Conservation (phyloP, 352 stramenopile genomes). For the Globisporangium cystogenes region DNA sequence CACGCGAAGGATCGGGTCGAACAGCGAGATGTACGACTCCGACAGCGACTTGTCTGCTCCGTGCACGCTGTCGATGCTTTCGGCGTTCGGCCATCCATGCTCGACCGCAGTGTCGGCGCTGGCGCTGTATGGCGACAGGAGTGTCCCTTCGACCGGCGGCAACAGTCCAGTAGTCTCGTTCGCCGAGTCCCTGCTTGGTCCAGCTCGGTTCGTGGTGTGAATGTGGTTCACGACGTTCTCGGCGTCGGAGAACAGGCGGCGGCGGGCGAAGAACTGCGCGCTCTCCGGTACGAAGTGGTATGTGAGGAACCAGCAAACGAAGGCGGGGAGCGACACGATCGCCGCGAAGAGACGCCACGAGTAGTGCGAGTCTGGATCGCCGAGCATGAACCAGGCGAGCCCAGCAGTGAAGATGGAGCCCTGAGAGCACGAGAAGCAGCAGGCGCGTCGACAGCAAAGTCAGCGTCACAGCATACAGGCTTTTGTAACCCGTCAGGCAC, state of each 20-base stretch:
- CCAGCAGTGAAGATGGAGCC: slow-evolving; percentile 82
- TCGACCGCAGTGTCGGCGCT: not conserved
- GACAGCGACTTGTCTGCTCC: slow-evolving; percentile 13
- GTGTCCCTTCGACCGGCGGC: slow-evolving; percentile 16
- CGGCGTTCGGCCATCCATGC: not conserved
- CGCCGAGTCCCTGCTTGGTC: slow-evolving; percentile 1
- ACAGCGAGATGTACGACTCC: slow-evolving; percentile 31
- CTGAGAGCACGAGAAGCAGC: slow-evolving; percentile 11
- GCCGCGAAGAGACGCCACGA: slow-evolving; percentile 80
- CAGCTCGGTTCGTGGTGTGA: slow-evolving; percentile 21
- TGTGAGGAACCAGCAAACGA: slow-evolving; percentile 59
- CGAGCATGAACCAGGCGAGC: slow-evolving; percentile 79
- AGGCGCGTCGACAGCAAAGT: not conserved
- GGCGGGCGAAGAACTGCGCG: slow-evolving; percentile 59
- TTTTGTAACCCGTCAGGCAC: slow-evolving; percentile 7
- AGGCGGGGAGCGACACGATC: slow-evolving; percentile 60
- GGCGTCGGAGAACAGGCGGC: slow-evolving; percentile 40
- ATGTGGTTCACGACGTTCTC: slow-evolving; percentile 65
- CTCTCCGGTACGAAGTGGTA: slow-evolving; percentile 79
- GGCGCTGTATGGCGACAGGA: slow-evolving; percentile 1
- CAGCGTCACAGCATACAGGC: not conserved
- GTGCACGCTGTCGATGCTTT: slow-evolving; percentile 7
- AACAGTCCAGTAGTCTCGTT: slow-evolving; percentile 23
- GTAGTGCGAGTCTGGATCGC: slow-evolving; percentile 25
- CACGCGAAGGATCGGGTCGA: slow-evolving; percentile 46